Evolutionary conservation across 257 asterid genomes (phyloP).

Genomic region (Capsicum baccatum): DNA sequence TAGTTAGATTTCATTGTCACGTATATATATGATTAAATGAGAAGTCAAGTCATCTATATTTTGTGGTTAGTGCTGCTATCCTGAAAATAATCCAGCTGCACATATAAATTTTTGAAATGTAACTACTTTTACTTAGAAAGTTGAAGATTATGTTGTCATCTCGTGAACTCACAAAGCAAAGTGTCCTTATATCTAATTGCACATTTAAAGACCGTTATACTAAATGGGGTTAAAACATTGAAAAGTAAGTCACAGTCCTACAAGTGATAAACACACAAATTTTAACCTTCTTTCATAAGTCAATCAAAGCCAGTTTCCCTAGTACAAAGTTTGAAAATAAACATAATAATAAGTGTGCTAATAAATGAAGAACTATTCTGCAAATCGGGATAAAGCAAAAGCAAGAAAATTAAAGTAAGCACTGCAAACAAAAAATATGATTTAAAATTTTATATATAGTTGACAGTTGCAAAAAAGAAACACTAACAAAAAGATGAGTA

Average conservation of each 20-base stretch:
- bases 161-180: neutral
- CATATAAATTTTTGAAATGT: neutral
- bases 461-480: neutral
- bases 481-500: neutral
- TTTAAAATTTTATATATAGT: neutral
- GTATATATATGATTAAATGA: neutral
- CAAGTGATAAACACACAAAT: neutral
- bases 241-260: neutral
- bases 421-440: no score
- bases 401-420: no score
- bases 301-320: neutral
- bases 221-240: neutral
- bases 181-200: no score
- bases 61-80: neutral
- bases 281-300: conserved; percentile 5
- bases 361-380: neutral
- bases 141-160: neutral
- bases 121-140: neutral
- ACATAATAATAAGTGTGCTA: neutral
- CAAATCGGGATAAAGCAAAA: no score
- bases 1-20: neutral
- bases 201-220: no score
- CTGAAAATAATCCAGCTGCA: neutral
- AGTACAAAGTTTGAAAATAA: neutral
- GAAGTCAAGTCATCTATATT: neutral